Evolutionary conservation across 805 yeast species (phyloP), one percentile per base, ranked within the genome.

Genomic region (Kodamaea hsintzibuensis): DNA sequence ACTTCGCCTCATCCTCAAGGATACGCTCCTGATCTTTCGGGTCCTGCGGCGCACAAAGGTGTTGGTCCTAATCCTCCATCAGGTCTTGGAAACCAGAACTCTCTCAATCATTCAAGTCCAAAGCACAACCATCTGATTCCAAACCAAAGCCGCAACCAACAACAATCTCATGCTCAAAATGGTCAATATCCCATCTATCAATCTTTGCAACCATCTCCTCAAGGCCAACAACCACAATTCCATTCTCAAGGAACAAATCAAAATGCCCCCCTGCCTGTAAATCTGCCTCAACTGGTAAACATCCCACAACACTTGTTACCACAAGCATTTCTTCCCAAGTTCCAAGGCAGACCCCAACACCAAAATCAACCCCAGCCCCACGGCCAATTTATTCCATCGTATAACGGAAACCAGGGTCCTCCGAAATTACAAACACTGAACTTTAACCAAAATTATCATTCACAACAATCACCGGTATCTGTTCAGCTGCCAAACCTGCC

Each of bases 301-400:
- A 56, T 60, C 39, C 62, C 62, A 13, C 59, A 57, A 16, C 63
- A 60, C 47, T 56, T 60, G 46, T 47, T 60, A 25, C 63, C 63
- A 7, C 62, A 38, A 51, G 57, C 56, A 7, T 57, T 51, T 27
- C 45, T 54, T 12, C 54, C 33, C 7, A 25, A 45, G n/a, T 51
- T 46, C 33, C 46, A 51, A 27, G 47, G 54, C 10, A 30, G 35
- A 30, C 35, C 35, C 9, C 42, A 39, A 19, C 55, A 53, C 33
- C 57, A 40, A 14, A 54, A 44, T 16, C 33, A 52, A 19, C 56
- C 45, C 16, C 55, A 45, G 7, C 57, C 53, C 17, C 56, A 43
- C 3, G 17, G 19, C 42, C 42, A 14, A 13, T 12, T 53, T 50
- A 18, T 56, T 43, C 25, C 58, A 13, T 39, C 42, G 42, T 13